Evolutionary conservation across 2,329 filamentous ascomycete species (phyloP), one percentile per base, ranked within the genome.

Genomic region (Escovopsis sp.): DNA sequence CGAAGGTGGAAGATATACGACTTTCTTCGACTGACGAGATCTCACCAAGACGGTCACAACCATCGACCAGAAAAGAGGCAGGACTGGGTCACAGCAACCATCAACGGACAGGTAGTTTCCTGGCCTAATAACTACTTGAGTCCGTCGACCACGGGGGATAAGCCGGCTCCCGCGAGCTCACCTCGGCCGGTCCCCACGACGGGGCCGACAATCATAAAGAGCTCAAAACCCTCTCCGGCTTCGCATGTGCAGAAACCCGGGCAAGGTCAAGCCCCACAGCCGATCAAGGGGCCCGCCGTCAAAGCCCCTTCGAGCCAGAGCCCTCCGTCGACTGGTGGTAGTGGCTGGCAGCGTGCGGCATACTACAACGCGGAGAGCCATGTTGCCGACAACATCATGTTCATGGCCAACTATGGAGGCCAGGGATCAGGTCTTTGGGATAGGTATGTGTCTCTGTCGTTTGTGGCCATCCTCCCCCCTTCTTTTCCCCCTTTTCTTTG

Each of bases 91-190:
- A 68, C 62, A 5, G 76, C 73, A 10, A 72, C 67, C 24, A 79
- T 81, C 43, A 53, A 80, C 46, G 76, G 76, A 43, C 44, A 72
- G 37, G 61, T 68, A 5, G 67, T 71, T 24, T 70, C 71, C 8
- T 81, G 76, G 76, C 55, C 60, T 42, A 81, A 81, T 59, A 60
- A 67, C 47, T 79, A 65, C 41, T 61, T 59, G 44, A 71, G 67
- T 35, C 56, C 58, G n/a, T 43, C 48, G 9, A 45, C 49, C 13
- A 38, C 47, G 11, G 46, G 6, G 6, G 20, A 4, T 20, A 20
- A 20, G 20, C 20, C 20, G 20, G 20, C 20, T 20, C 20, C 20
- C 20, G 20, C 20, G 20, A 20, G 20, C 6, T 20, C 20, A 20
- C 20, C 3, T 20, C 20, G 20, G 6, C 20, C 20, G 20, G 20